Percentiles rank a stretch among this genome's conserved stretches.
These are phyloP conservation scores for Ceratocystis smalleyi DNA, from an alignment of 2,329 filamentous ascomycete species.

Conservation along the genomic window DNA sequence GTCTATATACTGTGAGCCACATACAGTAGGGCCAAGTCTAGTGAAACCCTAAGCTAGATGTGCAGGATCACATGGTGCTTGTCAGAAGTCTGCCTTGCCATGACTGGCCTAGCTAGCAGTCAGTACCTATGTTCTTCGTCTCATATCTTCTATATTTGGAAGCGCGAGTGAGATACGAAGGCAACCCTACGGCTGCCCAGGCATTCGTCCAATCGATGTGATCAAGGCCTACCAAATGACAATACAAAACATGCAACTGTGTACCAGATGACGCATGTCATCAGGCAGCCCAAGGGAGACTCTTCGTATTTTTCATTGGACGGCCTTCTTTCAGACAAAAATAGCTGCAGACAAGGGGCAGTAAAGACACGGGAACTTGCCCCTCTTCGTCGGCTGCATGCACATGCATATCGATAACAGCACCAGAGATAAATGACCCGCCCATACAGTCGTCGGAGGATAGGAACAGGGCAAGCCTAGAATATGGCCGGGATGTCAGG, in stretches of 20 bases:
- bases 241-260: not conserved
- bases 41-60: not conserved
- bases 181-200: not conserved
- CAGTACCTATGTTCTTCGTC: not conserved
- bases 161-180: not conserved
- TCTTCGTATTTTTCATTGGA: too few species aligned
- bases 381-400: not conserved
- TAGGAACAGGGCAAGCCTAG: not conserved
- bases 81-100: not conserved
- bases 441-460: not conserved
- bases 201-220: not conserved
- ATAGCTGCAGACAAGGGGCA: too few species aligned
- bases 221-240: not conserved
- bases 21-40: not conserved
- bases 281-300: too few species aligned
- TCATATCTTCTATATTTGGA: constrained; percentile 3
- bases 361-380: too few species aligned
- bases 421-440: not conserved
- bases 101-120: not conserved
- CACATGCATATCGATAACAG: not conserved
- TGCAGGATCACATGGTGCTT: not conserved
- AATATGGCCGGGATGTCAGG: not conserved
- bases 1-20: not conserved
- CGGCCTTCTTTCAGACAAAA: too few species aligned
- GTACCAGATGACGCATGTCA: too few species aligned